Evolutionary conservation across 176 grass and related monocot genomes (phyloP), one percentile per base, ranked within the genome.

Genomic region (Triticum dicoccoides): DNA sequence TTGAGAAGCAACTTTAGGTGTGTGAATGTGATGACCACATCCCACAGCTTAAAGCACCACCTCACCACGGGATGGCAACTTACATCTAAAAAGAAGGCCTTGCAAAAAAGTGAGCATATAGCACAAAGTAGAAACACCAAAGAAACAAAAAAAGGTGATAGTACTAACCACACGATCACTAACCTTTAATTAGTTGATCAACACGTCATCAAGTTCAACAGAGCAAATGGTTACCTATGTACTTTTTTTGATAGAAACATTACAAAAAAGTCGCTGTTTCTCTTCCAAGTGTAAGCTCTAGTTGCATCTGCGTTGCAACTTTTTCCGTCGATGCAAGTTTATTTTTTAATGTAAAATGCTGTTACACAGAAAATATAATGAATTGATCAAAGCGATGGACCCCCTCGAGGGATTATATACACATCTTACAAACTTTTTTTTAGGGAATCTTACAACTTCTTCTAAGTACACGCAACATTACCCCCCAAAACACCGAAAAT

Each of bases 21-120:
- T 49, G 64, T 79, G 84, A 79, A 51, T 49, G 72, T 73, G 84
- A 79, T 64, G 89, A 27, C 73, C 84, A 67, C 63, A 41, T 2
- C 5, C 24, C 44, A 76, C 61, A 65, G 32, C 32, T 6, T 54
- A 85, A 86, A 90, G 84, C 79, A 62, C 32, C 39, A 51, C 72
- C 73, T 78, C 79, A 78, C 41, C 54, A 17, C 41, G 24, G 6
- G 73, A 66, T 44, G 67, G 33, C 78, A 83, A 63, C 84, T 79
- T 79, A 79, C 65, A 78, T 73, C 11, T 56, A 32, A 18, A 30
- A 75, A 10, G 51, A 54, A 54, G 15, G 56, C 56, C 56, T 63
- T 24, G 61, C 11, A 29, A 51, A 10, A 64, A 27, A 37, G 61
- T 11, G 21, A 24, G 56, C 78, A 64, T 81, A 42, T 11, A 52